Base-by-base conservation (phyloP, 2,329 filamentous ascomycete genomes). In the Dothideomycetes sp. region DNA sequence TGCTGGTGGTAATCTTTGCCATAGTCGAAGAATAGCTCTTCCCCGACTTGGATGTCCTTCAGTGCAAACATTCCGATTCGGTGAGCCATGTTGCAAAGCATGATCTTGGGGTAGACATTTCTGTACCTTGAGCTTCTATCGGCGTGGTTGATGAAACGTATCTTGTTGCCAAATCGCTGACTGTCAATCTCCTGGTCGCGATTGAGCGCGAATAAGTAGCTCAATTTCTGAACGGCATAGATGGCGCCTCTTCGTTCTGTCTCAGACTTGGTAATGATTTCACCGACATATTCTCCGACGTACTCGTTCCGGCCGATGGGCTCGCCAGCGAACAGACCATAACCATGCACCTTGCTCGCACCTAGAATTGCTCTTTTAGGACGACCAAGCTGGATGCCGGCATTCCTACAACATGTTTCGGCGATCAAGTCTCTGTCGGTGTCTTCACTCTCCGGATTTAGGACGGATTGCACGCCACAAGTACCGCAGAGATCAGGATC, bases 11-110 rank as follows among this genome's bases (percentile, higher is more conserved):
- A 49, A 22, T 37, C 31, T 3, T 35, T 29, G 1, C 81, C 81
- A 50, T 93, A 91, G 53, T 89, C 75, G 58, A 89, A 93, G 54
- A 86, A 82, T 1, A 93, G 63, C 58, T 91, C 84, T 45, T 86
- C 79, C 17, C 84, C 84, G 3, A 73, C 68, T 43, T 71, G 68
- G 52, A 91, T 81, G 31, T 81, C 70, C 2, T 74, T 67, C 40
- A 71, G 65, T 0, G 84, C 82, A 34, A 73, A 77, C 50, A 91
- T 81, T 33, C 78, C 81, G 54, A 91, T 85, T 11, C 85, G 75
- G 49, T 80, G 53, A 2, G 84, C 79, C 17, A 80, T 79, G 50
- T 85, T 84, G 42, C 85, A 84, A 37, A 84, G 75, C 12, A 81
- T 59, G 38, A 85, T 79, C 42, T 74, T 73, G 2, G 82, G 73